phyloP scores from a whole-genome alignment of 2,329 filamentous ascomycete genomes.

The Arthrobotrys entomopaga region DNA sequence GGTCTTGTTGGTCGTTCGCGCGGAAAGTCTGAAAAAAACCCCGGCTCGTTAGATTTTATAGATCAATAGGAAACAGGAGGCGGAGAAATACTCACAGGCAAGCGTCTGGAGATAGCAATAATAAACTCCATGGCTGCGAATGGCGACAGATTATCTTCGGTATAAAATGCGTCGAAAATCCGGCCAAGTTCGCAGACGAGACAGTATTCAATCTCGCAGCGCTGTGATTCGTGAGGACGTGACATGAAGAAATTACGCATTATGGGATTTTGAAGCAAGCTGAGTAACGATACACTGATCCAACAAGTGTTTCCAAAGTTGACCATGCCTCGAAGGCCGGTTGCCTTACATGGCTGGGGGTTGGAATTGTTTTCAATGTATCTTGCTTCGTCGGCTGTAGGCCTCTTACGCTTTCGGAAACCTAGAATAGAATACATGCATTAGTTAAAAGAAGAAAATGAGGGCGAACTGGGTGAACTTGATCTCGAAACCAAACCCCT shows the following conservation, averaged over 20 bases:
- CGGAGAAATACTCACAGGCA: conserved; percentile 26
- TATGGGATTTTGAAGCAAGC: conserved; percentile 90
- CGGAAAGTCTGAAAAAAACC: conserved; percentile 18
- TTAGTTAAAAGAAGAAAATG: background rate
- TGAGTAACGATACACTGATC: conserved; percentile 94
- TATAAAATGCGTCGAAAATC: conserved; percentile 73
- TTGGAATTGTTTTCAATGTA: conserved; percentile 82
- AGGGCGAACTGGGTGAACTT: too few relatives aligned
- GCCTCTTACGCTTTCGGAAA: conserved; percentile 41
- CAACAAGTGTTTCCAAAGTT: conserved; percentile 99
- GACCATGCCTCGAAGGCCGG: conserved; percentile 86
- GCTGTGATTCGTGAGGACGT: conserved; percentile 82
- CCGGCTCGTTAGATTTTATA: conserved; percentile 7
- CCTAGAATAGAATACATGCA: conserved; percentile 7
- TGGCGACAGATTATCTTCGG: conserved; percentile 61
- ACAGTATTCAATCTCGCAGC: conserved; percentile 67
- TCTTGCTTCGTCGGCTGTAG: conserved; percentile 72
- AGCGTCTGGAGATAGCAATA: conserved; percentile 31
- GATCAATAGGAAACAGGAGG: background rate
- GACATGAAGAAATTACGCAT: conserved; percentile 91
- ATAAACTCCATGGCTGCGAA: conserved; percentile 50
- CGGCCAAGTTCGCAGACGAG: conserved; percentile 72
- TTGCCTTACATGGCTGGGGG: conserved; percentile 82
- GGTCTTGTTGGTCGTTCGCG: conserved; percentile 48
- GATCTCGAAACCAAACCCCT: too few relatives aligned